These are phyloP conservation scores for Skeletonema menzelii DNA, from an alignment of 108 stramenopile genomes.

Conservation along the genomic window DNA sequence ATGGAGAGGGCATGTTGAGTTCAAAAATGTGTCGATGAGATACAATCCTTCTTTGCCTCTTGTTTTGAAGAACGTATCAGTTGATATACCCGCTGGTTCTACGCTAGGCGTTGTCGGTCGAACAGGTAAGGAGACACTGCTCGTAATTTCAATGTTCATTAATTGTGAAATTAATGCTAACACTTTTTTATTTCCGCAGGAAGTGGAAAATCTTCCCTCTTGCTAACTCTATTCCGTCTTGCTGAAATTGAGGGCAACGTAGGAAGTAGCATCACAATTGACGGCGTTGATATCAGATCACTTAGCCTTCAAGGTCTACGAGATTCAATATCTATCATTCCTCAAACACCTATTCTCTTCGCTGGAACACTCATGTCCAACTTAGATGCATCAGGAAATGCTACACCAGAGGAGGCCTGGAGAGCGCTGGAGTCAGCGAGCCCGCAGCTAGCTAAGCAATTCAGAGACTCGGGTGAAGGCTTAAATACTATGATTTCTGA, in stretches of 20 bases:
- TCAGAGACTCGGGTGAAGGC: constrained; percentile 37
- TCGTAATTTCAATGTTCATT: not conserved
- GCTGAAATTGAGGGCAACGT: constrained; percentile 66
- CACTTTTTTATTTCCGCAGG: constrained; percentile 28
- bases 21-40: constrained; percentile 75
- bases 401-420: constrained; percentile 72
- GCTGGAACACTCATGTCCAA: constrained; percentile 87
- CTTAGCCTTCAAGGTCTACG: constrained; percentile 82
- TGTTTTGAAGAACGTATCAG: constrained; percentile 59
- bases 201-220: constrained; percentile 84
- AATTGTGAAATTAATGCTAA: not conserved
- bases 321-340: constrained; percentile 85
- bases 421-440: constrained; percentile 76
- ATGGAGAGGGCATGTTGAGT: constrained; percentile 69
- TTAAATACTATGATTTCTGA: constrained; percentile 68
- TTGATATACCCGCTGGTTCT: constrained; percentile 60
- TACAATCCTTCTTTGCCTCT: constrained; percentile 66
- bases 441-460: constrained; percentile 65
- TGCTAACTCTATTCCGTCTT: constrained; percentile 89
- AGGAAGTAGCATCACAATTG: constrained; percentile 79
- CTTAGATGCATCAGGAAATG: constrained; percentile 79
- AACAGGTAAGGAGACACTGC: constrained; percentile 37
- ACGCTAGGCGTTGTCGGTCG: constrained; percentile 77
- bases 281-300: constrained; percentile 89
- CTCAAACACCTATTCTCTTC: constrained; percentile 96